Evolutionary conservation across 352 stramenopile genomes (phyloP).

Genomic region (Pythium periplocum): DNA sequence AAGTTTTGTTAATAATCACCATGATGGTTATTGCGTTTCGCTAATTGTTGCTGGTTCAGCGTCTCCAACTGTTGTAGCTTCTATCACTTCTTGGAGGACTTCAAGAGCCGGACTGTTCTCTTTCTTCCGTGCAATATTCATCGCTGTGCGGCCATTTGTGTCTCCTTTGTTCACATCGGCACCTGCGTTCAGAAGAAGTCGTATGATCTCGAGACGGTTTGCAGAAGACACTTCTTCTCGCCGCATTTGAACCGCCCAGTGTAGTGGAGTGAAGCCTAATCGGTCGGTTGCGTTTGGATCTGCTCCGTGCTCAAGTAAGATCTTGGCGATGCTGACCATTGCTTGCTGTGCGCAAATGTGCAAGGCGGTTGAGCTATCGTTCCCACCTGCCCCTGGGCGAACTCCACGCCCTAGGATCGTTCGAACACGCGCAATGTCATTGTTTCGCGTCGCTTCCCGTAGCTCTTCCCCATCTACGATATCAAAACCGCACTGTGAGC

Average conservation of each 20-base stretch:
- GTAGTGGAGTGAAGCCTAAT: constrained; percentile 67
- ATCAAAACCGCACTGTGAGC: too few relatives aligned
- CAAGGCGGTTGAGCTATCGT: constrained; percentile 63
- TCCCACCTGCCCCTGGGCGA: constrained; percentile 37
- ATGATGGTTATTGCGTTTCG: neutral
- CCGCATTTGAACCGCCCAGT: constrained; percentile 80
- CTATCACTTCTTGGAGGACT: constrained; percentile 53
- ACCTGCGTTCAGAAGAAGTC: constrained; percentile 54
- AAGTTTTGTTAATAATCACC: neutral
- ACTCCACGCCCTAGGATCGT: constrained; percentile 56
- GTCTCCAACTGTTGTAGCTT: constrained; percentile 8
- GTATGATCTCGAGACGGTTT: constrained; percentile 69
- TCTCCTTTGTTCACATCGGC: constrained; percentile 40
- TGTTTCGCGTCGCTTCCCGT: constrained; percentile 64
- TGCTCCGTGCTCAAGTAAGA: constrained; percentile 60
- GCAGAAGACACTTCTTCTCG: constrained; percentile 60
- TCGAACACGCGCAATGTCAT: constrained; percentile 58
- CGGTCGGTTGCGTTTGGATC: constrained; percentile 54
- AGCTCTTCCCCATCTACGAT: constrained; percentile 68
- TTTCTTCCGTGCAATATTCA: constrained; percentile 60
- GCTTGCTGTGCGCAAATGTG: constrained; percentile 80
- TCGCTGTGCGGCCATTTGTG: constrained; percentile 43
- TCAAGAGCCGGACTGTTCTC: constrained; percentile 56
- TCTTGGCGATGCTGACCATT: constrained; percentile 41
- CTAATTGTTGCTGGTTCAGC: too few relatives aligned